Evolutionary conservation across 305 asterid species (phyloP).

Genomic region (Solanum aculeatissimum): DNA sequence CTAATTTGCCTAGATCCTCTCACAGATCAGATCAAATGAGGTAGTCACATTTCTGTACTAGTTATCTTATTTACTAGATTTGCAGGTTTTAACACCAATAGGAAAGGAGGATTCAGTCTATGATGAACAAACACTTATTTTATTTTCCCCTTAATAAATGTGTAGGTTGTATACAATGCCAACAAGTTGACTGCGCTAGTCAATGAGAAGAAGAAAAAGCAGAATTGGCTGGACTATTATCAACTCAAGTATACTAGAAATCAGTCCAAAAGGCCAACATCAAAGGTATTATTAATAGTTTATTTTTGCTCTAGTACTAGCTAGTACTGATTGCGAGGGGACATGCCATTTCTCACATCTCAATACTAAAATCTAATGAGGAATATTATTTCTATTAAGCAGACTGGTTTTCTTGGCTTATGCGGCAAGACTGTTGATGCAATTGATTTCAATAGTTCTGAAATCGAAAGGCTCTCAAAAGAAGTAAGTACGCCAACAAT

Average conservation of each 20-base stretch:
- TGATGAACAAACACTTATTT: neutral
- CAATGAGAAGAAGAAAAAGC: slow-evolving; percentile 51
- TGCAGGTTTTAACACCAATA: neutral
- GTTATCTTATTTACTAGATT: neutral
- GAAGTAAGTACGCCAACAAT: slow-evolving; percentile 43
- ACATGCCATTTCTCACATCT: neutral
- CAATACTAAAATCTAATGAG: slow-evolving; percentile 4
- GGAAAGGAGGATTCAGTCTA: neutral
- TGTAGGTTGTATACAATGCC: slow-evolving; percentile 82
- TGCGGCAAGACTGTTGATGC: slow-evolving; percentile 78
- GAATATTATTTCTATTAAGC: slow-evolving; percentile 23
- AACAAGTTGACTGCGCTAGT: slow-evolving; percentile 72
- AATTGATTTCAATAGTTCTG: slow-evolving; percentile 63
- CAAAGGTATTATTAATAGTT: slow-evolving; percentile 35
- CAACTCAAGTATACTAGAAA: slow-evolving; percentile 72
- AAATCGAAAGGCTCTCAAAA: slow-evolving; percentile 55
- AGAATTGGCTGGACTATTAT: slow-evolving; percentile 94
- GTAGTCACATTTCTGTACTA: neutral
- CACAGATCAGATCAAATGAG: neutral
- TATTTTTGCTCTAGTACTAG: neutral
- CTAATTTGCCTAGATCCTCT: neutral
- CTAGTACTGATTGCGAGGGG: neutral
- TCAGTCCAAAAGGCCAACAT: slow-evolving; percentile 44
- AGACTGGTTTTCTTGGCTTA: slow-evolving; percentile 91
- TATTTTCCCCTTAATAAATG: neutral